phyloP scores from a whole-genome alignment of 495 filamentous ascomycete species.

The Podospora australis region DNA sequence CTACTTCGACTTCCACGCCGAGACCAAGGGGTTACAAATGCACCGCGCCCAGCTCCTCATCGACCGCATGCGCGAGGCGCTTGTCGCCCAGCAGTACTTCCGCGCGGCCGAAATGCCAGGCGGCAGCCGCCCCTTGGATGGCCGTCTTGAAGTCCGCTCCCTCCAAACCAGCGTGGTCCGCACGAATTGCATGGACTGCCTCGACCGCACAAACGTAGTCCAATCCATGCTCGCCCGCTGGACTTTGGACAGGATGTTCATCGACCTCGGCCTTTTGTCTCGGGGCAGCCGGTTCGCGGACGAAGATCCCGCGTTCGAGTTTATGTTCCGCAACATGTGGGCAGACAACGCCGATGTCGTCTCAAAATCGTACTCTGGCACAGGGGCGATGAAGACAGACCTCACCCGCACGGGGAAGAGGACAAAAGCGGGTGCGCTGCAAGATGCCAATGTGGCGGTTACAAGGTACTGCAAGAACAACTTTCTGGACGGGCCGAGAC shows the following conservation, averaged over 20 bases:
- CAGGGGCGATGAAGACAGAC: constrained; percentile 93
- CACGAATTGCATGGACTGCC: constrained; percentile 98
- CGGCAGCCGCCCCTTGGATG: constrained; percentile 47
- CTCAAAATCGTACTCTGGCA: constrained; percentile 85
- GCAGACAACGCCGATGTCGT: constrained; percentile 97
- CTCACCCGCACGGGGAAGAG: constrained; percentile 84
- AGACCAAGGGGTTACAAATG: constrained; percentile 91
- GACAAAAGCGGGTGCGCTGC: constrained; percentile 72
- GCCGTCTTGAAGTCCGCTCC: constrained; percentile 69
- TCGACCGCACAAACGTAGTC: constrained; percentile 95
- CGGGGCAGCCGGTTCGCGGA: constrained; percentile 61
- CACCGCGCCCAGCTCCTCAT: constrained; percentile 83
- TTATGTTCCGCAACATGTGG: constrained; percentile 92
- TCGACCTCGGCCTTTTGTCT: constrained; percentile 68
- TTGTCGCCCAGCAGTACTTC: constrained; percentile 81
- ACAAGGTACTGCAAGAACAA: constrained; percentile 86
- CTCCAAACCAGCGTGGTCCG: constrained; percentile 81
- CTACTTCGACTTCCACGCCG: constrained; percentile 97
- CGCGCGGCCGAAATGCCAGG: constrained; percentile 80
- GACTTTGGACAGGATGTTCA: constrained; percentile 78
- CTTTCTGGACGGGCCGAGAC: constrained; percentile 83
- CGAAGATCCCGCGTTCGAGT: constrained; percentile 71
- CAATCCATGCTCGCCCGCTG: constrained; percentile 90
- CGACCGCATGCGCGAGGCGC: constrained; percentile 65
- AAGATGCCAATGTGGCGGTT: constrained; percentile 75